phyloP scores from a whole-genome alignment of 2,329 filamentous ascomycete genomes.

The Cladosporium sp. region DNA sequence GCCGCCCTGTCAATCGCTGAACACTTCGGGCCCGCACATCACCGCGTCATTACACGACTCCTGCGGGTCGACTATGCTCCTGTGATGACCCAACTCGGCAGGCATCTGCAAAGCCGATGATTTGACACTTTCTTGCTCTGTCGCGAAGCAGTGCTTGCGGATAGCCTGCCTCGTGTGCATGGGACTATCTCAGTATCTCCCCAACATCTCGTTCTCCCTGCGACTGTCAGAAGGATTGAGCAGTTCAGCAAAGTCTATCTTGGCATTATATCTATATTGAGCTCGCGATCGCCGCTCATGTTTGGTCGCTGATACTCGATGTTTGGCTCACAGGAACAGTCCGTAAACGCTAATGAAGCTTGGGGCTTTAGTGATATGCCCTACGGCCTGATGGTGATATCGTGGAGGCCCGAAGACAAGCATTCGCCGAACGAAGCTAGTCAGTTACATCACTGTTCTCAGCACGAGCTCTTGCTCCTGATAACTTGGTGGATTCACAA shows the following conservation, averaged over 20 bases:
- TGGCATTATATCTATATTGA: not conserved
- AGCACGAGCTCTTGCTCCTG: not conserved
- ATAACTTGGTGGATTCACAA: not conserved
- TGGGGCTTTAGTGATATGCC: not conserved
- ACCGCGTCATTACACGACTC: conserved; percentile 8
- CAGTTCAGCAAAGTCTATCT: not conserved
- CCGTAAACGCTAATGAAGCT: not conserved
- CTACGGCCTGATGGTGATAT: not conserved
- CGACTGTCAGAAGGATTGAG: too few relatives aligned
- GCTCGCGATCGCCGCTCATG: not conserved
- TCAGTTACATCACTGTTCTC: not conserved
- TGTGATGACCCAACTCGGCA: conserved; percentile 5
- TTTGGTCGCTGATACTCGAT: not conserved
- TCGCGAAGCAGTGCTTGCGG: too few relatives aligned
- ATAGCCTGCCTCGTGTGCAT: too few relatives aligned
- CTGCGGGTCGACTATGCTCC: not conserved
- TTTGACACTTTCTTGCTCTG: not conserved
- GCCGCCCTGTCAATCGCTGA: conserved; percentile 2
- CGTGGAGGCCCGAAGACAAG: not conserved
- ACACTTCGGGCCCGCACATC: conserved; percentile 1
- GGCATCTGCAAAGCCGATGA: not conserved
- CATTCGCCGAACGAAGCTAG: not conserved
- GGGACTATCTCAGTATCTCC: too few relatives aligned
- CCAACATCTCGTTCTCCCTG: too few relatives aligned
- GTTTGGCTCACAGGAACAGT: not conserved